Base-by-base conservation (phyloP, 495 filamentous ascomycete species). In the Xylaria sp. region DNA sequence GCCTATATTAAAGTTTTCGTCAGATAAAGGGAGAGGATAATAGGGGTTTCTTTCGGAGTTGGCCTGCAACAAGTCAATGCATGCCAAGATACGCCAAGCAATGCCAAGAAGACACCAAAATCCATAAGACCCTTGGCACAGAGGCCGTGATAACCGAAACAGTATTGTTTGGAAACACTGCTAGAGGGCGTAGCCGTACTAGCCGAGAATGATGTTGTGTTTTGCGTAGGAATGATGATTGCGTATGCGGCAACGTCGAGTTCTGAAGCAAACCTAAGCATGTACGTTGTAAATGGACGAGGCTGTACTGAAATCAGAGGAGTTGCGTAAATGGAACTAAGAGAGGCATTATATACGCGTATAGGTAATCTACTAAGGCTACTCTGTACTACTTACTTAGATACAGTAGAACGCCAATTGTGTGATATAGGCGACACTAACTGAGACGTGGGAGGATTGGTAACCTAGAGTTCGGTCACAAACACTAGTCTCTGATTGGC, bases 101-200 rank as follows among this genome's bases (percentile, higher is more conserved):
- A 46, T 69, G 67, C 67, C 67, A 69, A 69, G 67, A 62, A 24
- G 19, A 52, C 26, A 17, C 40, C 29, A 26, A 62, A 4, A 15
- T 5, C n/a, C 17, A 61, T 41, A 1, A 11, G 21, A 15, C 14
- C 26, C 67, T 69, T 69, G 67, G 67, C 67, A 53, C 2, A 8
- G 19, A 43, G 67, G 67, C 67, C 67, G 67, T 43, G 57, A 69
- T 62, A 69, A 62, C 67, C 67, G 67, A 44, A 31, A 48, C 55
- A 21, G 19, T 14, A 7, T 44, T 31, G 12, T 21, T 14, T 19
- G 26, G 14, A n/a, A n/a, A n/a, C n/a, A n/a, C n/a, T 46, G 61
- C 17, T 65, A 48, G 48, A 53, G 41, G 33, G 7, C 33, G 35
- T 35, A 26, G 48, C 48, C 48, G 33, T 53, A 8, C 8, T 52